phyloP scores from a whole-genome alignment of 1,284 basidiomycete genomes.

The Ganoderma lucidum region DNA sequence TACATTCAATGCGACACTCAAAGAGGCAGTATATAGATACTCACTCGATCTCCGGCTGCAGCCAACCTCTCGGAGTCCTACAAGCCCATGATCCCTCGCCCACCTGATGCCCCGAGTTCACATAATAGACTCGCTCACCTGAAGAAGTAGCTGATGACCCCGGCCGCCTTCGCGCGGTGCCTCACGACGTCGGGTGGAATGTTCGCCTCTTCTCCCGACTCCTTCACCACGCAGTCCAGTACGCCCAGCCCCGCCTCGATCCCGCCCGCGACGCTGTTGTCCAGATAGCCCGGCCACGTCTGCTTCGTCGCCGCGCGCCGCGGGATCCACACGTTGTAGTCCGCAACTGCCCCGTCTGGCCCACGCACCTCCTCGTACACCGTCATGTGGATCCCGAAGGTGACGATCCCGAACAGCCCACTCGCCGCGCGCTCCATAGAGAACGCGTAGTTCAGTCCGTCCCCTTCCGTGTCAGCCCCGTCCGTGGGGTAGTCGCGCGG shows the following conservation, averaged over 20 bases:
- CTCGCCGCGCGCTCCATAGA: constrained; percentile 91
- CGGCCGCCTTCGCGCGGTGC: constrained; percentile 63
- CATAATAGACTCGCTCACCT: constrained; percentile 50
- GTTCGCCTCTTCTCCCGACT: constrained; percentile 93
- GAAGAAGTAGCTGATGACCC: constrained; percentile 74
- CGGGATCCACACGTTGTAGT: constrained; percentile 81
- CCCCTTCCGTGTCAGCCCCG: constrained; percentile 23
- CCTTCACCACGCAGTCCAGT: constrained; percentile 87
- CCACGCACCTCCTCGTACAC: constrained; percentile 60
- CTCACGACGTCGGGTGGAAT: constrained; percentile 70
- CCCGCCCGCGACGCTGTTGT: constrained; percentile 85
- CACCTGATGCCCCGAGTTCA: constrained; percentile 20
- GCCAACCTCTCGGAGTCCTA: constrained; percentile 61
- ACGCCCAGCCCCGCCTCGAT: constrained; percentile 79
- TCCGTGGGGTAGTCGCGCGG: constrained; percentile 40
- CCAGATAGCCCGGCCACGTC: constrained; percentile 84
- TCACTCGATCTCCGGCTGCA: constrained; percentile 89
- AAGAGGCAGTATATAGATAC: constrained; percentile 37
- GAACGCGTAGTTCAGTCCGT: constrained; percentile 73
- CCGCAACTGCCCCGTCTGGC: constrained; percentile 50
- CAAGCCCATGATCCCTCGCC: constrained; percentile 59
- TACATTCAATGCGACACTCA: neutral
- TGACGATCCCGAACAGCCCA: constrained; percentile 89
- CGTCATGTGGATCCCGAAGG: constrained; percentile 89
- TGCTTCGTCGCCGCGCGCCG: constrained; percentile 87